Conservation (phyloP, 106 monocot genomes). For the Apostasia shenzhenica region DNA sequence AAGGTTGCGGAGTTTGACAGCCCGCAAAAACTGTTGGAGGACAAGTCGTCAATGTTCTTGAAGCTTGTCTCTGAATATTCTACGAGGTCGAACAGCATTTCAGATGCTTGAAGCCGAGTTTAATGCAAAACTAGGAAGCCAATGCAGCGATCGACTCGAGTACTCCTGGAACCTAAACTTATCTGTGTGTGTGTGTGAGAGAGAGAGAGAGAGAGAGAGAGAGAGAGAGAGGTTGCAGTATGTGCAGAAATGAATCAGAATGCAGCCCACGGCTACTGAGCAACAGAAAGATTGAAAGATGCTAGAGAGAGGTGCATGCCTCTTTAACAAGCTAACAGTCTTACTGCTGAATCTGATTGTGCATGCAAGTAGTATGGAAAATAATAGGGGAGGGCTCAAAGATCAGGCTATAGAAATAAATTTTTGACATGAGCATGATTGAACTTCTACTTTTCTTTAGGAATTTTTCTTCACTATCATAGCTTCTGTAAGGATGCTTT, state of each 20-base stretch:
- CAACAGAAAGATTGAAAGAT: too few species aligned
- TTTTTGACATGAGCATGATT: background rate
- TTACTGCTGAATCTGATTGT: background rate
- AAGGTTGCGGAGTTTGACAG: slow-evolving; percentile 80
- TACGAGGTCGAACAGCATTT: slow-evolving; percentile 54
- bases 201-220: too few species aligned
- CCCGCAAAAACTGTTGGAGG: slow-evolving; percentile 63
- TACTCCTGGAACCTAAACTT: too few species aligned
- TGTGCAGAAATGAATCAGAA: too few species aligned
- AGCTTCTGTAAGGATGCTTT: background rate
- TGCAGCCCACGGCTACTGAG: too few species aligned
- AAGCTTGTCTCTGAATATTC: slow-evolving; percentile 90
- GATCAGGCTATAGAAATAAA: background rate
- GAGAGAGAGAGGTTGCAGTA: too few species aligned
- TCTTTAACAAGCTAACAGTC: background rate
- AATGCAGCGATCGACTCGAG: too few species aligned
- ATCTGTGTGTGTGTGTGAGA: too few species aligned
- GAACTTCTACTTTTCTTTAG: background rate
- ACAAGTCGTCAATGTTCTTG: slow-evolving; percentile 84
- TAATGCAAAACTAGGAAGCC: too few species aligned
- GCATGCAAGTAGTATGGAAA: background rate
- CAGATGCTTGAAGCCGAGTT: slow-evolving; percentile 20
- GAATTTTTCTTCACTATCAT: background rate
- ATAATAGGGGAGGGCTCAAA: slow-evolving; percentile 1
- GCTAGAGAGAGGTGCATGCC: too few species aligned